Base-by-base conservation (phyloP, 352 stramenopile species). In the Phytophthora tubulina region DNA sequence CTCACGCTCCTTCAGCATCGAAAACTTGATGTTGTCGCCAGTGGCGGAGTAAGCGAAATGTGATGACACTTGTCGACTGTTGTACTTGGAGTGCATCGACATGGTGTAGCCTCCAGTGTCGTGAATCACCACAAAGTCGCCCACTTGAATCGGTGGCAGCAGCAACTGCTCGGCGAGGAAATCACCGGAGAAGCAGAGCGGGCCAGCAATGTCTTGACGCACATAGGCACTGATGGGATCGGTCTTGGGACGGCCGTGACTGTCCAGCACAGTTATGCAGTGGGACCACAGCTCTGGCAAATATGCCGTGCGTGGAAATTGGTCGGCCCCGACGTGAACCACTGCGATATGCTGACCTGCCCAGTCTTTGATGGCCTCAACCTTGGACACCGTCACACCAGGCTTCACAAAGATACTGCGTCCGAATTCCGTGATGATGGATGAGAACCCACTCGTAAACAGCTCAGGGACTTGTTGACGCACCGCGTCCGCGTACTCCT, bases 401-500 rank as follows among this genome's bases (percentile, higher is more conserved):
- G 80, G 84, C 72, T 98, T 98, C 15, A 91, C 84, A 52, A 97
- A 93, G 48, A 98, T 70, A 46, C 81, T 85, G 55, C 89, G 80
- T 33, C 95, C 95, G 48, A 98, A 98, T 78, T 98, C 95, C 14
- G 95, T 98, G 63, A 98, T 90, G 56, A 98, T 93, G 27, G 73
- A 82, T 33, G 79, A 74, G 63, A 90, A 93, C 0, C 80, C 80
- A 31, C 80, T 90, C n/a, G 84, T 82, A 56, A 97, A 98, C 9
- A 98, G 76, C 63, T 94, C 82, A 0, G 92, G 94, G 14, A 93
- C 90, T 21, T 84, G 74, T 3, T 75, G 48, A n/a, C 76, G 80
- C 15, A 98, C 70, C 1, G 74, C 75, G 36, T 81, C 73, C 9
- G 86, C 83, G 75, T 98, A 98, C 32, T 91, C 81, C 2, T 82